Evolutionary conservation across 2,329 filamentous ascomycete genomes (phyloP).

Genomic region (Herpotrichia juniperi): DNA sequence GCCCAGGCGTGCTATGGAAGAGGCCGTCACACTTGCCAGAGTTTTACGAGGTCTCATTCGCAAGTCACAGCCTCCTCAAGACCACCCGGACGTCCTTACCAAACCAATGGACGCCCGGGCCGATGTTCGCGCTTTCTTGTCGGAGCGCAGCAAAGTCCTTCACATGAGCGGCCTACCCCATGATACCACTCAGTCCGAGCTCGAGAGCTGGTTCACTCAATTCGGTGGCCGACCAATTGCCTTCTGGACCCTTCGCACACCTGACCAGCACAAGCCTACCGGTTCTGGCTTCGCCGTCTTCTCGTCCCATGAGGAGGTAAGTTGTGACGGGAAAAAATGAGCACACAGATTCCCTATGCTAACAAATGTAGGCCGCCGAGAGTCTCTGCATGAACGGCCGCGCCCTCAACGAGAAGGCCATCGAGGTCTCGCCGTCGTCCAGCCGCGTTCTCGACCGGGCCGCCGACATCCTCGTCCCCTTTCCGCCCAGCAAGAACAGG

Average conservation of each 20-base stretch:
- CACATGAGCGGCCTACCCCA: constrained; percentile 98
- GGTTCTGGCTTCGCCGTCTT: constrained; percentile 98
- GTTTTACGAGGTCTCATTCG: constrained; percentile 91
- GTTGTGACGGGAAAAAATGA: constrained; percentile 30
- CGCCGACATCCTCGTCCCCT: constrained; percentile 93
- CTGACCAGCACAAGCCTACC: constrained; percentile 99
- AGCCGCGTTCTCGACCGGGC: constrained; percentile 94
- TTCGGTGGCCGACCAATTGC: constrained; percentile 97
- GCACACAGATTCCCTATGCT: neutral
- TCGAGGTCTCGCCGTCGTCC: constrained; percentile 97
- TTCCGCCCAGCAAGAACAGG: constrained; percentile 97
- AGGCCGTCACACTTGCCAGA: constrained; percentile 90
- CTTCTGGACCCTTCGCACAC: constrained; percentile 97
- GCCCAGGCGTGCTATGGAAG: constrained; percentile 94
- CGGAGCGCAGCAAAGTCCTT: constrained; percentile 95
- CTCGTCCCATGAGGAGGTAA: constrained; percentile 97
- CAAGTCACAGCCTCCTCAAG: constrained; percentile 92
- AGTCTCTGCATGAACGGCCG: constrained; percentile 99
- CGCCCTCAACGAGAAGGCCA: constrained; percentile 97
- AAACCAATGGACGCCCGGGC: constrained; percentile 96
- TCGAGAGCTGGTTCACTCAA: constrained; percentile 99
- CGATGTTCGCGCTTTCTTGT: constrained; percentile 93
- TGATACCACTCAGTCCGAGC: constrained; percentile 96
- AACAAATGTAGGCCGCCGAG: constrained; percentile 76
- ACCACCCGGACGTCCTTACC: constrained; percentile 93